These are phyloP conservation scores for Candida sp. DNA, from an alignment of 1,139 yeast genomes.

Conservation along the genomic window DNA sequence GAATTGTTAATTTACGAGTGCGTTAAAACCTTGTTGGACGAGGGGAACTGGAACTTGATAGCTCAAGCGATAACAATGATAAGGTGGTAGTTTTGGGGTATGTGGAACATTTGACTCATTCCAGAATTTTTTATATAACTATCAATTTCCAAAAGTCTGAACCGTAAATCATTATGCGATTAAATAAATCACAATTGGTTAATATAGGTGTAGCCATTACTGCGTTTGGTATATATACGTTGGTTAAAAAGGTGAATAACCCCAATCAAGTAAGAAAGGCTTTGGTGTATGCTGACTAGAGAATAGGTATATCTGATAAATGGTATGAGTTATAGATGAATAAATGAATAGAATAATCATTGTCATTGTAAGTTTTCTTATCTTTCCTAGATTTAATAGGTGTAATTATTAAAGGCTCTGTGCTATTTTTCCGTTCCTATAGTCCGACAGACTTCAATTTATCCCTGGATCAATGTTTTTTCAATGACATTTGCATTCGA, in stretches of 20 bases:
- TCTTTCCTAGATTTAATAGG: no score
- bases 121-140: not conserved
- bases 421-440: no score
- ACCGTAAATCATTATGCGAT: not conserved
- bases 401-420: no score
- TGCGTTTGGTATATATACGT: not conserved
- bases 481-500: no score
- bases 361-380: no score
- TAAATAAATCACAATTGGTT: not conserved
- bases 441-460: no score
- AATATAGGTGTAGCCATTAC: not conserved
- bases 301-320: no score
- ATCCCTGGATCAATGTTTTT: no score
- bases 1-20: not conserved
- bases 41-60: not conserved
- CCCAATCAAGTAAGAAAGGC: not conserved
- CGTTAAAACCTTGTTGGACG: not conserved
- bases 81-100: not conserved
- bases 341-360: no score
- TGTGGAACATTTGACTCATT: not conserved
- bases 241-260: not conserved
- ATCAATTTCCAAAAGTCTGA: not conserved
- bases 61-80: not conserved
- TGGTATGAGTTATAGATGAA: no score
- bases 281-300: not conserved